These are phyloP conservation scores for Sugiyamaella neomexicana DNA, from an alignment of 1,139 yeast genomes.

Conservation along the genomic window DNA sequence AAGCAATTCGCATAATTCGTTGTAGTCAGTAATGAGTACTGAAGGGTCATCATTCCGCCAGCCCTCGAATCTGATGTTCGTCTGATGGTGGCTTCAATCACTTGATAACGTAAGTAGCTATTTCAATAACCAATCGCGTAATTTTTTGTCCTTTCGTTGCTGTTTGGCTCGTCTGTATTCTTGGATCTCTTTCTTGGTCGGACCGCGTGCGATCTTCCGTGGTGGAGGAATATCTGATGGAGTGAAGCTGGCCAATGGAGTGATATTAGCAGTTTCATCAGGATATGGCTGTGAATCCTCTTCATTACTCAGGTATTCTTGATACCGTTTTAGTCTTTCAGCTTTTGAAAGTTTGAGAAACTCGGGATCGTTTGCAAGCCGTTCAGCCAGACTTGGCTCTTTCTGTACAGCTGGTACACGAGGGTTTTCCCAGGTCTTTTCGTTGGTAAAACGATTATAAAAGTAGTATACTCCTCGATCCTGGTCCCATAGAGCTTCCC, in stretches of 20 bases:
- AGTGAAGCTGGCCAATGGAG: not conserved
- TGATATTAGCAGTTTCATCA: not conserved
- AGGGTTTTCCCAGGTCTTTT: constrained; percentile 37
- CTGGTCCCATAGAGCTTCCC: constrained; percentile 38
- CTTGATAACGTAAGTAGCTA: not conserved
- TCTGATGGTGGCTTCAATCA: too few relatives aligned
- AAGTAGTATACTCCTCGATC: constrained; percentile 31
- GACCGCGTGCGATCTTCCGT: constrained; percentile 26
- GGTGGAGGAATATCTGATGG: constrained; percentile 18
- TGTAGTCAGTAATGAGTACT: too few relatives aligned
- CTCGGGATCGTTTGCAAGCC: constrained; percentile 25
- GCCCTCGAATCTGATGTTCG: too few relatives aligned
- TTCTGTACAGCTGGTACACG: constrained; percentile 22
- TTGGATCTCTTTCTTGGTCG: constrained; percentile 32
- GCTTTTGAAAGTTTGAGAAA: constrained; percentile 23
- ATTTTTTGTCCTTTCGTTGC: constrained; percentile 32
- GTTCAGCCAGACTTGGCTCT: constrained; percentile 21
- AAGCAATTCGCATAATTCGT: too few relatives aligned
- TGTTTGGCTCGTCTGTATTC: constrained; percentile 28
- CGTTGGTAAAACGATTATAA: constrained; percentile 32
- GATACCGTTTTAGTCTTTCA: constrained; percentile 25
- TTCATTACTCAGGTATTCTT: constrained; percentile 18
- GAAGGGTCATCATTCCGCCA: too few relatives aligned
- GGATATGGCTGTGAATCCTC: not conserved
- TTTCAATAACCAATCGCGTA: constrained; percentile 26